phyloP scores from a whole-genome alignment of 305 asterid species.

The Striga hermonthica region DNA sequence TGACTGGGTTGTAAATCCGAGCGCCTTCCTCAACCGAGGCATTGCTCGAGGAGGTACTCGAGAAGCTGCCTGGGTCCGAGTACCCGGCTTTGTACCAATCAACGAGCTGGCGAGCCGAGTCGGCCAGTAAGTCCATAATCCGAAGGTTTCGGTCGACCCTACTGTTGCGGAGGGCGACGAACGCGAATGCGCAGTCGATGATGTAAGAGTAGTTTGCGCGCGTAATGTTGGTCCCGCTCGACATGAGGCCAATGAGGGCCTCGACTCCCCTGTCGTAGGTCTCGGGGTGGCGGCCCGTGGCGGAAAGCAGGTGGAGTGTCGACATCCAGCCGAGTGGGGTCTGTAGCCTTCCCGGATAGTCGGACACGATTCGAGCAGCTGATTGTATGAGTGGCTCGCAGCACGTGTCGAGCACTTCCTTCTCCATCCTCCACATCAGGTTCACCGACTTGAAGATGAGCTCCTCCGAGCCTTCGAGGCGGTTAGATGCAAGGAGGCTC shows the following conservation, averaged over 20 bases:
- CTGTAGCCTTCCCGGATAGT: slow-evolving; percentile 59
- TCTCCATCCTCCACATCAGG: slow-evolving; percentile 81
- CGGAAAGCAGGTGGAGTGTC: slow-evolving; percentile 64
- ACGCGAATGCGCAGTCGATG: slow-evolving; percentile 81
- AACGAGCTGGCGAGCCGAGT: slow-evolving; percentile 57
- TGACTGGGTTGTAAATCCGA: slow-evolving; percentile 51
- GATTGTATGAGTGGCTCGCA: slow-evolving; percentile 61
- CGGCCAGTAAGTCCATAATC: slow-evolving; percentile 72
- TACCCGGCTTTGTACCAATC: slow-evolving; percentile 78
- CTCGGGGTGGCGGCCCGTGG: slow-evolving; percentile 85
- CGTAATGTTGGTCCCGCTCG: slow-evolving; percentile 47
- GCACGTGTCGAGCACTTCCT: slow-evolving; percentile 81
- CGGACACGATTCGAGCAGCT: slow-evolving; percentile 53
- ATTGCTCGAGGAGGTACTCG: slow-evolving; percentile 41
- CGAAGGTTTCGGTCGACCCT: slow-evolving; percentile 61
- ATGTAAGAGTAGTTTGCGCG: slow-evolving; percentile 62
- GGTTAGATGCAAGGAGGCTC: slow-evolving; percentile 56
- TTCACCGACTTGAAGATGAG: slow-evolving; percentile 73
- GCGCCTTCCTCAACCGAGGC: slow-evolving; percentile 51
- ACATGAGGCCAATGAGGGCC: slow-evolving; percentile 55
- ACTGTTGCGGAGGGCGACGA: slow-evolving; percentile 77
- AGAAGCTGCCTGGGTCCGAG: slow-evolving; percentile 64
- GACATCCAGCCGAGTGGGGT: slow-evolving; percentile 81
- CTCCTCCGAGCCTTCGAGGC: slow-evolving; percentile 56
- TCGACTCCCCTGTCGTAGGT: slow-evolving; percentile 78